Percentiles rank a stretch among this genome's conserved stretches.
Evolutionary conservation across 805 yeast genomes (phyloP).

Genomic region (Blastobotrys muscicola): DNA sequence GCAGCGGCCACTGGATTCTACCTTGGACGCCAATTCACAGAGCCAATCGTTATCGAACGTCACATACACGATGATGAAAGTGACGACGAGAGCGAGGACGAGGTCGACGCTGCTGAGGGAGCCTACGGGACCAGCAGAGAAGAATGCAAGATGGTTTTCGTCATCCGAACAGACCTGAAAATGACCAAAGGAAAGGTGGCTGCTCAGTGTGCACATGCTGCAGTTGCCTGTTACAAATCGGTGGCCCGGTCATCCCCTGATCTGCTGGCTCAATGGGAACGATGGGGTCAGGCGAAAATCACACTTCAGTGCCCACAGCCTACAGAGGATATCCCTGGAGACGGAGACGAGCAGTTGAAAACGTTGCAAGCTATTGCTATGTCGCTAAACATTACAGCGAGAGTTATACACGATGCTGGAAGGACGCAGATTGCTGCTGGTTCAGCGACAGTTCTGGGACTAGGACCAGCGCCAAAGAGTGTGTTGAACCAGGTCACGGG

Average conservation of each 20-base stretch:
- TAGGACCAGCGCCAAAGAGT: slow-evolving; percentile 88
- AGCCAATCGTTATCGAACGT: neutral
- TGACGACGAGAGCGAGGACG: slow-evolving; percentile 10
- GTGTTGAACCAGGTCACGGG: slow-evolving; percentile 77
- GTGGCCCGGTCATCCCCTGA: slow-evolving; percentile 49
- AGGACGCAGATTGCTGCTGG: slow-evolving; percentile 96
- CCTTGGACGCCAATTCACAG: slow-evolving; percentile 3
- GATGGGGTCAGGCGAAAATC: slow-evolving; percentile 87
- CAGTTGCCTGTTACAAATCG: slow-evolving; percentile 70
- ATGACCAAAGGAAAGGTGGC: slow-evolving; percentile 96
- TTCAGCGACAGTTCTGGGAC: slow-evolving; percentile 88
- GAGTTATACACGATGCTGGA: slow-evolving; percentile 91
- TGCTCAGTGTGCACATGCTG: slow-evolving; percentile 98
- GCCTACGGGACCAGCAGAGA: slow-evolving; percentile 9
- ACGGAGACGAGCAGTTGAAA: slow-evolving; percentile 61
- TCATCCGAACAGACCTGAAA: slow-evolving; percentile 77
- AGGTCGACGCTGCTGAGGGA: slow-evolving; percentile 9
- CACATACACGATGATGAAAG: slow-evolving; percentile 2
- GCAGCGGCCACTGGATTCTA: slow-evolving; percentile 5
- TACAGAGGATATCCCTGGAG: slow-evolving; percentile 8
- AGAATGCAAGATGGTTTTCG: slow-evolving; percentile 56
- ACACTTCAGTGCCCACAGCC: slow-evolving; percentile 52
- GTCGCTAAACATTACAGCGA: slow-evolving; percentile 66
- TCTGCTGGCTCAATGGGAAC: slow-evolving; percentile 66
- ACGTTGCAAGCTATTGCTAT: slow-evolving; percentile 71